phyloP scores from a whole-genome alignment of 495 filamentous ascomycete genomes.

The Letharia lupina region DNA sequence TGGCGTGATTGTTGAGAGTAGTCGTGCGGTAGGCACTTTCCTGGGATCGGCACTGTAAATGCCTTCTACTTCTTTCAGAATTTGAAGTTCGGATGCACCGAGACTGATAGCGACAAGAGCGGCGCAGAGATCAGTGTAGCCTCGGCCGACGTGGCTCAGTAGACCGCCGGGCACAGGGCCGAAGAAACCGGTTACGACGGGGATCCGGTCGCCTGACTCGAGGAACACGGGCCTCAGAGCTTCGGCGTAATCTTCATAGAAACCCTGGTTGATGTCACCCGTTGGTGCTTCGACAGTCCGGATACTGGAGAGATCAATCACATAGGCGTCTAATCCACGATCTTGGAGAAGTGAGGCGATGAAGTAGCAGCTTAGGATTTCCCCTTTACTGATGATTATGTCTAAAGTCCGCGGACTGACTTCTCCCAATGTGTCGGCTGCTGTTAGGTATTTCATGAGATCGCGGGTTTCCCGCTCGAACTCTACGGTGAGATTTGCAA shows the following conservation, averaged over 20 bases:
- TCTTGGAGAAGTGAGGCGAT: slow-evolving; percentile 76
- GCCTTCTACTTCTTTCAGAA: slow-evolving; percentile 91
- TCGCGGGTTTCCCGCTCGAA: slow-evolving; percentile 65
- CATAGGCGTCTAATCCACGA: slow-evolving; percentile 67
- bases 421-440: slow-evolving; percentile 54
- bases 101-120: slow-evolving; percentile 71
- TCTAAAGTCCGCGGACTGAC: slow-evolving; percentile 79
- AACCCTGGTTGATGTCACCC: slow-evolving; percentile 58
- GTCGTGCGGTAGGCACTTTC: slow-evolving; percentile 74
- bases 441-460: slow-evolving; percentile 50
- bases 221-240: slow-evolving; percentile 57
- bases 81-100: slow-evolving; percentile 56
- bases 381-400: slow-evolving; percentile 80
- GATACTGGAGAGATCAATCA: slow-evolving; percentile 72
- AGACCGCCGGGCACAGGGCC: slow-evolving; percentile 71
- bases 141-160: slow-evolving; percentile 69
- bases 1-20: slow-evolving; percentile 70
- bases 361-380: slow-evolving; percentile 82
- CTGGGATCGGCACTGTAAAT: slow-evolving; percentile 89
- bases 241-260: slow-evolving; percentile 65
- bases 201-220: slow-evolving; percentile 59
- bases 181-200: slow-evolving; percentile 78
- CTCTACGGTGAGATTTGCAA: slow-evolving; percentile 45
- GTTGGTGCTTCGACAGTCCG: slow-evolving; percentile 52
- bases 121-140: slow-evolving; percentile 83